Conservation (phyloP, 2,329 filamentous ascomycete genomes). For the Davidsoniella neocaledoniae region DNA sequence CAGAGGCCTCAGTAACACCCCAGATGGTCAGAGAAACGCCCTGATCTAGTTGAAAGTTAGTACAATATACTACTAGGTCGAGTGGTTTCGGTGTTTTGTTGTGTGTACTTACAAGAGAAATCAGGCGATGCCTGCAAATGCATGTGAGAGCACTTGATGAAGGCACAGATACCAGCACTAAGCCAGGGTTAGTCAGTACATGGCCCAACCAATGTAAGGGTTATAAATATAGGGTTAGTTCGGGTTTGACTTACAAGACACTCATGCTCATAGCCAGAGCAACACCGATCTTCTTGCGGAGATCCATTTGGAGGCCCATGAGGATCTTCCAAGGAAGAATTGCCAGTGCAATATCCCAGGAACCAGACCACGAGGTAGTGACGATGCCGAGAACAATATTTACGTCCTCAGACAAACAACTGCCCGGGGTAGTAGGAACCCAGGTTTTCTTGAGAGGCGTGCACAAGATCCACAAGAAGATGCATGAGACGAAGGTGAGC, state of each 20-base stretch:
- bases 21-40: slow-evolving; percentile 13
- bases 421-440: slow-evolving; percentile 13
- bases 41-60: neutral
- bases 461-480: slow-evolving; percentile 18
- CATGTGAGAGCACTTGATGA: slow-evolving; percentile 6
- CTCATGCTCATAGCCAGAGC: slow-evolving; percentile 17
- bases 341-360: slow-evolving; percentile 15
- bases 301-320: slow-evolving; percentile 17
- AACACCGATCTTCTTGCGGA: slow-evolving; percentile 17
- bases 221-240: too few relatives aligned
- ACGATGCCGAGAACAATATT: slow-evolving; percentile 8
- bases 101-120: slow-evolving; percentile 6
- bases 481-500: slow-evolving; percentile 14
- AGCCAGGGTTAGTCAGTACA: too few relatives aligned
- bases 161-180: slow-evolving; percentile 10
- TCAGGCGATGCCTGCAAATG: slow-evolving; percentile 2
- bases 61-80: neutral
- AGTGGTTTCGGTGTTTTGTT: neutral
- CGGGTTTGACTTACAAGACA: slow-evolving; percentile 15
- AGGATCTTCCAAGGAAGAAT: slow-evolving; percentile 17
- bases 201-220: too few relatives aligned
- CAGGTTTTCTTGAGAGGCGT: slow-evolving; percentile 17
- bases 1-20: slow-evolving; percentile 12
- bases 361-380: slow-evolving; percentile 13
- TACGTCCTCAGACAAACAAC: slow-evolving; percentile 14